Conservation (phyloP, 768 basidiomycete genomes). For the Amanita pallidorosea region DNA sequence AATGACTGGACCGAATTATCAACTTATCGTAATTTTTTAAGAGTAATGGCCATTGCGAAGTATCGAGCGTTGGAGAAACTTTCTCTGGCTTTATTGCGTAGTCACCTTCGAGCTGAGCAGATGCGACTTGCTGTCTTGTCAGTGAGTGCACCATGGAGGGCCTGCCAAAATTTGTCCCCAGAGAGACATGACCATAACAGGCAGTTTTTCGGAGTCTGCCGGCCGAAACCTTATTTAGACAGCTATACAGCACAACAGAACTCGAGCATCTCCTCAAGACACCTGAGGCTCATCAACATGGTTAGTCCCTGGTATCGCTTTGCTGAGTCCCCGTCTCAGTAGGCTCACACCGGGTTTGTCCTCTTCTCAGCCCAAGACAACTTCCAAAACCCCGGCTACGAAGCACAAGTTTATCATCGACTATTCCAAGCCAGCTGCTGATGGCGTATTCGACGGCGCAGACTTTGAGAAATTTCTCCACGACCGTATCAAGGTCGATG, state of each 20-base stretch:
- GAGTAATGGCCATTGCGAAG: constrained; percentile 94
- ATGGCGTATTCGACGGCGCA: constrained; percentile 49
- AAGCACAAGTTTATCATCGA: constrained; percentile 78
- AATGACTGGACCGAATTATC: constrained; percentile 89
- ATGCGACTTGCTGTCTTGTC: constrained; percentile 58
- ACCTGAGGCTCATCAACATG: constrained; percentile 37
- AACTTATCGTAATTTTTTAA: constrained; percentile 99
- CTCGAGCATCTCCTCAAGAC: constrained; percentile 6
- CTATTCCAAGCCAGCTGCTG: constrained; percentile 69
- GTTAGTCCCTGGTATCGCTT: constrained; percentile 69
- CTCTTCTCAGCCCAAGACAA: constrained; percentile 44
- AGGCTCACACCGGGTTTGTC: constrained; percentile 52
- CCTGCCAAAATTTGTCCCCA: constrained; percentile 6
- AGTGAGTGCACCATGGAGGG: constrained; percentile 36
- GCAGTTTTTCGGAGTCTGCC: constrained; percentile 4
- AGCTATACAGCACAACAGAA: constrained; percentile 41
- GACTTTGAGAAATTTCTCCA: constrained; percentile 81
- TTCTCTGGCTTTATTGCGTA: constrained; percentile 76
- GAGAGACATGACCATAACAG: constrained; percentile 8
- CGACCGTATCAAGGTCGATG: constrained; percentile 89
- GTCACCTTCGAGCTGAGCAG: constrained; percentile 66
- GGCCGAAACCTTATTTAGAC: constrained; percentile 23
- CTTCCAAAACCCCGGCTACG: constrained; percentile 38
- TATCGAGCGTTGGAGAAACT: constrained; percentile 70
- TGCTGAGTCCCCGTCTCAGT: constrained; percentile 91